Conservation (phyloP, 345 rosid genomes). For the Eucalyptus melliodora region DNA sequence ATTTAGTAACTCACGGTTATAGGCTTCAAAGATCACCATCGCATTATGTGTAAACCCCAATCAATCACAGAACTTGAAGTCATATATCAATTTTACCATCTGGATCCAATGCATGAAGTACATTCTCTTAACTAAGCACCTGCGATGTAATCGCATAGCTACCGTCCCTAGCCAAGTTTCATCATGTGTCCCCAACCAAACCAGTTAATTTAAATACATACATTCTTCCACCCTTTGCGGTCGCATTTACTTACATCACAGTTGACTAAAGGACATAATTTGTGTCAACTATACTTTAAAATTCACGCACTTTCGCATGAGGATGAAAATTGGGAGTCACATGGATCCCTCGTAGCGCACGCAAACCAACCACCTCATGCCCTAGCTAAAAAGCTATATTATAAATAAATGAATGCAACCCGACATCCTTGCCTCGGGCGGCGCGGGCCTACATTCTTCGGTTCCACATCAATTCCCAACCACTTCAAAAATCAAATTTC, state of each 20-base stretch:
- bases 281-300: neutral
- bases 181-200: neutral
- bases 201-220: neutral
- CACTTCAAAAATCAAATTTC: no score
- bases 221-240: neutral
- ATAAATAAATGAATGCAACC: neutral
- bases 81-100: rapidly evolving
- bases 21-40: neutral
- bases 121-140: neutral
- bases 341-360: neutral
- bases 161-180: neutral
- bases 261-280: neutral
- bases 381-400: neutral
- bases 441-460: neutral
- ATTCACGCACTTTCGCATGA: neutral
- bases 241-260: neutral
- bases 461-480: neutral
- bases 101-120: neutral
- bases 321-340: neutral
- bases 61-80: neutral
- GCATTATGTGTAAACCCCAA: neutral
- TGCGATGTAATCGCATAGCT: neutral
- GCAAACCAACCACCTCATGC: neutral
- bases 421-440: neutral
- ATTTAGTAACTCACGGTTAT: rapidly evolving